Percentiles rank a stretch among this genome's conserved stretches.
phyloP scores from a whole-genome alignment of 306 rosid genomes.

The Argentina anserina region DNA sequence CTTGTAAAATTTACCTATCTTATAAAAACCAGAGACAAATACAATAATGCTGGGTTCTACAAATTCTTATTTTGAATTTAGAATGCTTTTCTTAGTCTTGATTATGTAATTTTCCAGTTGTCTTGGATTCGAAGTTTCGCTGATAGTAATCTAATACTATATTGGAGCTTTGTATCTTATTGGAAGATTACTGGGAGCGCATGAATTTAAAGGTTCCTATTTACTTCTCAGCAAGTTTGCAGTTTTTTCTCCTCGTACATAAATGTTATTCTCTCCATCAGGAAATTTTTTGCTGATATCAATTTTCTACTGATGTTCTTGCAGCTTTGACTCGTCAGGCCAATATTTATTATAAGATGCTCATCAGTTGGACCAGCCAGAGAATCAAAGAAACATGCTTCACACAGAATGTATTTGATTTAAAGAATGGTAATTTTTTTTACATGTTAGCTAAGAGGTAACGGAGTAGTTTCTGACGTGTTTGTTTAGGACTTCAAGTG shows the following conservation, averaged over 20 bases:
- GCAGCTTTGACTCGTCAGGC: conserved; percentile 91
- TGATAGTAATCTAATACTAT: conserved; percentile 20
- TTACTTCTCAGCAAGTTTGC: conserved; percentile 83
- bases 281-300: not conserved
- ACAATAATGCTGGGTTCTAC: not conserved
- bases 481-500: not conserved
- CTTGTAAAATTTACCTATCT: too few relatives aligned
- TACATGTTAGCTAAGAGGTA: conserved; percentile 3
- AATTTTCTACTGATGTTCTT: conserved; percentile 18
- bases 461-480: not conserved
- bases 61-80: not conserved
- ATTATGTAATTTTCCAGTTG: not conserved
- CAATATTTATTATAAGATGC: conserved; percentile 85
- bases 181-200: conserved; percentile 97
- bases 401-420: conserved; percentile 79
- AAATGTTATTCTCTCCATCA: not conserved
- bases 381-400: conserved; percentile 74
- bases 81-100: not conserved
- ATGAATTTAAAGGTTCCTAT: conserved; percentile 90
- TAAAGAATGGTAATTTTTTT: conserved; percentile 56
- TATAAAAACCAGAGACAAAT: not conserved
- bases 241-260: not conserved
- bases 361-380: conserved; percentile 96
- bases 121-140: not conserved
- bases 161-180: conserved; percentile 87